Evolutionary conservation across 768 basidiomycete genomes (phyloP), one percentile per base, ranked within the genome.

Genomic region (Lactifluus pinguis): DNA sequence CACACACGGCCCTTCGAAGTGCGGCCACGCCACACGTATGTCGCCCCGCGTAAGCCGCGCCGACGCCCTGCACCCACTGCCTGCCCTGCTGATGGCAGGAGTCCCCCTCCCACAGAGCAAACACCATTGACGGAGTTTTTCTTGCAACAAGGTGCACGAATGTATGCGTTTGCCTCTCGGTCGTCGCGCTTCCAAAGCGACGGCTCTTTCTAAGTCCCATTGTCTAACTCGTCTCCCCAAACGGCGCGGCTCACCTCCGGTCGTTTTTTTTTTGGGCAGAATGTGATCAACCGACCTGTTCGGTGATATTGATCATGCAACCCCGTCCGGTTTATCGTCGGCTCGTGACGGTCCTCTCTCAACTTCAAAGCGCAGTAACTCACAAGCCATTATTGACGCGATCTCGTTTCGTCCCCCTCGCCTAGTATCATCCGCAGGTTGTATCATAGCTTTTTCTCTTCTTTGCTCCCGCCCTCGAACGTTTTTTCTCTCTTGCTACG

Each of bases 1-100:
- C 78, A 80, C 45, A 92, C 93, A 29, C 76, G 80, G 51, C 70
- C 84, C 2, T 95, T 97, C 72, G 87, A 92, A 53, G 91, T 93
- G 57, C 77, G 89, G 36, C 76, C 85, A 17, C 81, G 86, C 68
- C 75, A 79, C 60, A 79, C 84, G 67, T 97, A 95, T 73, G 77
- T 81, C 62, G 91, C 89, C 53, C 86, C 85, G 62, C 81, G 93
- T 94, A 73, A 74, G 89, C 56, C 61, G 29, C 41, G 55, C 55
- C 61, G 53, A 63, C 49, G 42, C 42, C 55, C 48, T 54, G 41
- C 60, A 36, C 49, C 53, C 44, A 9, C 50, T n/a, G 57, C 47
- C 58, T 19, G 38, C 52, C 57, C 61, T 53, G 60, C 53, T 49
- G 41, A 62, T 45, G 3, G 44, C 65, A 47, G 62, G 68, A 59